Base-by-base conservation (phyloP, 1,139 yeast species). In the Suhomyces guaymorum region DNA sequence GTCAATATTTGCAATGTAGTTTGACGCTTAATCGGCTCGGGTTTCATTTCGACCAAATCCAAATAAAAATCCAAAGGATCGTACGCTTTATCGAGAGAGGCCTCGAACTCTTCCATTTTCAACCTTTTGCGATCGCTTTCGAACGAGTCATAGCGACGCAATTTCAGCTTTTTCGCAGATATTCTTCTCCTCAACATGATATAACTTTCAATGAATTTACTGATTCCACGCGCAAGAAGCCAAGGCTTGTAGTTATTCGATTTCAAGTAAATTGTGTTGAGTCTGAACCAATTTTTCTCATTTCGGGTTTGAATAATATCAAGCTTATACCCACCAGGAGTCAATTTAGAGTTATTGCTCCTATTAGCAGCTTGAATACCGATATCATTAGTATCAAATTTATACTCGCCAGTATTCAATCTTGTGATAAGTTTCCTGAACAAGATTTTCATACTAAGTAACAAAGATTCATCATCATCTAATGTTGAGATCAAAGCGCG, bases 161-260 rank as follows among this genome's bases (percentile, higher is more conserved):
- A 14, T 32, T 24, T 32, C n/a, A n/a, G n/a, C n/a, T n/a, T n/a
- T n/a, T n/a, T n/a, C n/a, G n/a, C n/a, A n/a, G n/a, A n/a, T n/a
- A n/a, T n/a, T n/a, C n/a, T n/a, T n/a, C n/a, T n/a, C n/a, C 52
- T 54, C 26, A 58, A 35, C 4, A 36, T 36, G 38, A 57, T 69
- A 39, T 55, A 70, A 1, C 61, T 39, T 3, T 39, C 31, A 1
- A 68, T 27, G 5, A 68, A 39, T 28, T 52, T 59, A 2, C 60
- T 32, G 6, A 63, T 27, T 0, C 74, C 75, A 5, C 48, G 32
- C 7, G 50, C 38, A 12, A 60, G 37, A 7, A 69, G 48, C 76
- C 75, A 70, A 0, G 66, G 54, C 13, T 49, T 50, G 27, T 39
- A 30, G 14, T 51, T 50, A 8, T 42, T 38, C 1, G 59, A 46